Conservation (phyloP, 2,329 filamentous ascomycete genomes). For the Chaetothyriales sp. region DNA sequence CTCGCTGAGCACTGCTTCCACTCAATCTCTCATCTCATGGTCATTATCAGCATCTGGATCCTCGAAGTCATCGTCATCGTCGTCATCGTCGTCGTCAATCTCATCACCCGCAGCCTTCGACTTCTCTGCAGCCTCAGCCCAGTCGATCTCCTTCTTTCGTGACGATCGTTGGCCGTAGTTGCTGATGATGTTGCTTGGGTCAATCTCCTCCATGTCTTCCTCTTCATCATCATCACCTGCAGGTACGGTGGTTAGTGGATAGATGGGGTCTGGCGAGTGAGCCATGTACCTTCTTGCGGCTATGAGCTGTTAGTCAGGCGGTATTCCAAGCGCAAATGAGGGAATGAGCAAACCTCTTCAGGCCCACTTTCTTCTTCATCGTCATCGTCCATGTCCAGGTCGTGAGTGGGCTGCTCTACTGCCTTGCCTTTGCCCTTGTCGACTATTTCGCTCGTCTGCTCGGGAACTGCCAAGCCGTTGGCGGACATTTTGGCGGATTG, state of each 20-base stretch:
- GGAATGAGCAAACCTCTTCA: slow-evolving; percentile 27
- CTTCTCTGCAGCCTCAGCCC: slow-evolving; percentile 75
- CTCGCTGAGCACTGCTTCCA: neutral
- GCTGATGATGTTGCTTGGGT: slow-evolving; percentile 76
- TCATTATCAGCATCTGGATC: slow-evolving; percentile 12
- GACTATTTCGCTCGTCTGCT: slow-evolving; percentile 9
- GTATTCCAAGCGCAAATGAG: neutral
- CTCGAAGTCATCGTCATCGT: slow-evolving; percentile 32
- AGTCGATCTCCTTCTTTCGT: slow-evolving; percentile 85
- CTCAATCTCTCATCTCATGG: slow-evolving; percentile 17
- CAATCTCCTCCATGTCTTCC: slow-evolving; percentile 83
- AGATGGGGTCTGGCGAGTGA: too few species aligned
- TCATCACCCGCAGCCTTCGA: slow-evolving; percentile 64
- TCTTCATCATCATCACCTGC: slow-evolving; percentile 1
- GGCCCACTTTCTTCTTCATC: slow-evolving; percentile 54
- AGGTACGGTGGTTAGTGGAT: neutral
- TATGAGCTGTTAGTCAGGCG: neutral
- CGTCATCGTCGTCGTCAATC: slow-evolving; percentile 48
- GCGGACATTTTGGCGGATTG: slow-evolving; percentile 14
- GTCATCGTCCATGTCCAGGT: slow-evolving; percentile 56
- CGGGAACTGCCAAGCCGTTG: slow-evolving; percentile 14
- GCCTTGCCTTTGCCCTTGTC: slow-evolving; percentile 86
- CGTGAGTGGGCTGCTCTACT: slow-evolving; percentile 39
- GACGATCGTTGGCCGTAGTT: slow-evolving; percentile 48
- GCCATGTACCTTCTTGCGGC: neutral